Base-by-base conservation (phyloP, 2,329 filamentous ascomycete genomes). In the Aureobasidium sp. region DNA sequence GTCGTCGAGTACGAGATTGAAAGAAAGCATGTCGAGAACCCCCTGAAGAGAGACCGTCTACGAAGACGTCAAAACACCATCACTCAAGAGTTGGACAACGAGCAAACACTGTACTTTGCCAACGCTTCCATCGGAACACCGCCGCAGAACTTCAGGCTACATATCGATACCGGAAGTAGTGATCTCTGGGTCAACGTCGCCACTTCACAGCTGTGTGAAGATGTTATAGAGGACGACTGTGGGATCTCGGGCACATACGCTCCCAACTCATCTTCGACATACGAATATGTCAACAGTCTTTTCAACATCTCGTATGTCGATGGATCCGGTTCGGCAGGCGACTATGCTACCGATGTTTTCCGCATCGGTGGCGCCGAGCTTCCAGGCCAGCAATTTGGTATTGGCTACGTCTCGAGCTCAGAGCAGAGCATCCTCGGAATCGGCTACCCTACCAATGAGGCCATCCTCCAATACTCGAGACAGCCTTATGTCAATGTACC, bases 251-350 rank as follows among this genome's bases (percentile, higher is more conserved):
- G 89, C 15, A 84, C 84, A 1, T 95, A 91, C 72, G 71, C 75
- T 45, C 81, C 88, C 42, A 87, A 88, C 69, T 73, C 78, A 0
- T 95, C 90, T 0, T 90, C 88, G 1, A 89, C 90, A 2, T 93
- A 92, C 73, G 68, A 79, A 35, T 90, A 86, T 69, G 73, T 95
- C 59, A 85, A 84, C 64, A 85, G 82, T 68, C 79, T 84, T 62
- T 96, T 96, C 77, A 92, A 93, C 74, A 95, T 96, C 64, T 85
- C 85, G 1, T 96, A 96, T 66, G 87, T 88, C 42, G 91, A 96
- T 73, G 89, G 89, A 47, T 88, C 88, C 0, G 84, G 85, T 5
- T 88, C 90, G 0, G 71, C 76, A 1, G 91, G 92, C 35, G 88
- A 94, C 73, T 96, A 95, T 71, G 89, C 84, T 2, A 85, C 82